Conservation (phyloP, 768 basidiomycete species). For the Pleurotus pulmonarius region DNA sequence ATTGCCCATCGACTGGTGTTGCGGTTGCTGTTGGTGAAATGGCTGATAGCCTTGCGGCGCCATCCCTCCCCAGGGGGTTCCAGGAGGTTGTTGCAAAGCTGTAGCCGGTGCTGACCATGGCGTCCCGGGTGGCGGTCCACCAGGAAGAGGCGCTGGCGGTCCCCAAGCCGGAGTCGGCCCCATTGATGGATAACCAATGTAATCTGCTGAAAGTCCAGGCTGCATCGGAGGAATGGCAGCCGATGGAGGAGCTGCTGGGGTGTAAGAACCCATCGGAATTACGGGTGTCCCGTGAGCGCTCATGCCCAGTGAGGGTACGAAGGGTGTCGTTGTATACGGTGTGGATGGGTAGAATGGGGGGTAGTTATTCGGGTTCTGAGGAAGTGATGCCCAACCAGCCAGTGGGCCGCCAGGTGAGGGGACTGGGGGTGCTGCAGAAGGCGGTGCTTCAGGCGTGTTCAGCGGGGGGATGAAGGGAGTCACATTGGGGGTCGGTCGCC, state of each 20-base stretch:
- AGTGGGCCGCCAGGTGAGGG: slow-evolving; percentile 22
- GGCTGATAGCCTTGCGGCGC: slow-evolving; percentile 13
- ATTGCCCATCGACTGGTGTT: slow-evolving; percentile 4
- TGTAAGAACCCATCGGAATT: slow-evolving; percentile 9
- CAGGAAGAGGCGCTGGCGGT: slow-evolving; percentile 10
- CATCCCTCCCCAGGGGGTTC: slow-evolving; percentile 10
- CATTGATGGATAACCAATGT: slow-evolving; percentile 28
- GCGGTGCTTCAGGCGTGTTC: slow-evolving; percentile 29
- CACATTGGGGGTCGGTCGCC: slow-evolving; percentile 14
- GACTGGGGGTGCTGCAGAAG: slow-evolving; percentile 25
- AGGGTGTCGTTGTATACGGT: slow-evolving; percentile 33
- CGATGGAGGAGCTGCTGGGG: slow-evolving; percentile 10
- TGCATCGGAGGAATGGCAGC: slow-evolving; percentile 6
- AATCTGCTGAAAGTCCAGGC: slow-evolving; percentile 23
- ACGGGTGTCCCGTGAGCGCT: slow-evolving; percentile 11
- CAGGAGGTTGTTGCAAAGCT: slow-evolving; percentile 13
- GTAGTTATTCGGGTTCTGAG: slow-evolving; percentile 29
- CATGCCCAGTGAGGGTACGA: slow-evolving; percentile 26
- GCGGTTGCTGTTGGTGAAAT: slow-evolving; percentile 8
- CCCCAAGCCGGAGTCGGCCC: slow-evolving; percentile 11
- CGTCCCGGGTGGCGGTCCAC: slow-evolving; percentile 8
- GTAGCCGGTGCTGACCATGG: slow-evolving; percentile 6
- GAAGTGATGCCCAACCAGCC: slow-evolving; percentile 29
- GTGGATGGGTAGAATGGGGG: slow-evolving; percentile 32
- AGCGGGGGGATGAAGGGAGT: slow-evolving; percentile 39